Base-by-base conservation (phyloP, 2,329 filamentous ascomycete genomes). In the Aspergillus melleus region DNA sequence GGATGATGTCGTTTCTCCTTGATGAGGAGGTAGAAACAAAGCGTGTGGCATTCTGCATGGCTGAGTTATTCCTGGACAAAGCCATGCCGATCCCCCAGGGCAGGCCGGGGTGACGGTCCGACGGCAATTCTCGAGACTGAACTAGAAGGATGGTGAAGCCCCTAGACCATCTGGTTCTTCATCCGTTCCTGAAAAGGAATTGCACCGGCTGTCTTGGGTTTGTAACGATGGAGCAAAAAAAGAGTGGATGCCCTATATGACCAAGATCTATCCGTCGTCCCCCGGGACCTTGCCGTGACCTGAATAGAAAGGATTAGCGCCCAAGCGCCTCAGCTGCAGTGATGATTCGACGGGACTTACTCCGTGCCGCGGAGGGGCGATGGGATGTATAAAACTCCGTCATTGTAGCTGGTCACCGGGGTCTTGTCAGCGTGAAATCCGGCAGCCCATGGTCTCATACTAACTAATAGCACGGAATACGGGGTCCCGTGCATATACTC, bases 231-330 rank as follows among this genome's bases (percentile, higher is more conserved):
- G 36, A 8, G 36, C 14, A 10, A 24, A 47, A 47, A 26, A 57
- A 14, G 46, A 47, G 52, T 39, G 55, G 50, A 29, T 24, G 14
- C 30, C 49, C 51, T 55, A 58, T 58, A 53, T 61, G 54, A 55
- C 57, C 49, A 32, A 57, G 44, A n/a, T 30, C 36, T 59, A 55
- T 42, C 36, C 16, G 36, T n/a, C 11, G 57, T 61, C 54, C 58
- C 58, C 47, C 36, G 52, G 58, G 55, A 22, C 54, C 44, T 57
- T 52, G 56, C 67, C 66, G 68, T 69, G 66, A 59, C 68, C 54
- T 64, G 66, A 64, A 64, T 26, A 68, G 68, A 52, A 71, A 68
- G 65, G 69, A 71, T 71, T 65, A 62, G 65, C 68, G 52, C 20
- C 46, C 20, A 30, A 46, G 30, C 19, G 42, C 29, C 14, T 32